Evolutionary conservation across 2,329 filamentous ascomycete species (phyloP).

Genomic region (Aspergillus japonicus): DNA sequence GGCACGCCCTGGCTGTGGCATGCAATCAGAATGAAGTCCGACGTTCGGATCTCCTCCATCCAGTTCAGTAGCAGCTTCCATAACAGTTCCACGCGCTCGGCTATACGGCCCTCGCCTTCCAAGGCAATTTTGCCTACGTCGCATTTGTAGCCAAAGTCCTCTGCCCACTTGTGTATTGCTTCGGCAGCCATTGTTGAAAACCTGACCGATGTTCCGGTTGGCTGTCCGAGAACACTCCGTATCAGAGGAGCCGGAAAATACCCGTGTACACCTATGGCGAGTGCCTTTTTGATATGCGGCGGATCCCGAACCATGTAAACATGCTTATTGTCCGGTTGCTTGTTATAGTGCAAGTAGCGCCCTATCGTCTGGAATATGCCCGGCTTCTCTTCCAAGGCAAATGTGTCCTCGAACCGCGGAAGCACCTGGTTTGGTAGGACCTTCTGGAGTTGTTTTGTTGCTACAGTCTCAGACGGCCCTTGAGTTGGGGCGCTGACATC

Average conservation of each 20-base stretch:
- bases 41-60: slow-evolving; percentile 83
- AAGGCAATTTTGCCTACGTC: slow-evolving; percentile 92
- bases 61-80: slow-evolving; percentile 95
- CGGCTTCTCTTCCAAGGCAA: slow-evolving; percentile 49
- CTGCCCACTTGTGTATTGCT: slow-evolving; percentile 79
- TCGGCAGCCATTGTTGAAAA: slow-evolving; percentile 86
- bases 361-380: slow-evolving; percentile 62
- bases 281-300: slow-evolving; percentile 75
- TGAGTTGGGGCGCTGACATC: slow-evolving; percentile 17
- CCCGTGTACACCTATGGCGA: slow-evolving; percentile 92
- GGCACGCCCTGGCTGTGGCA: slow-evolving; percentile 96
- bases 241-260: slow-evolving; percentile 86
- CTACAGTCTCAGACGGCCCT: slow-evolving; percentile 32
- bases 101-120: slow-evolving; percentile 90
- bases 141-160: slow-evolving; percentile 68
- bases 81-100: slow-evolving; percentile 82
- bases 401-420: slow-evolving; percentile 49
- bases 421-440: slow-evolving; percentile 49
- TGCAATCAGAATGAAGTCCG: slow-evolving; percentile 87
- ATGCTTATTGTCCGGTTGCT: slow-evolving; percentile 63
- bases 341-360: slow-evolving; percentile 50
- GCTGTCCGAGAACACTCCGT: slow-evolving; percentile 88
- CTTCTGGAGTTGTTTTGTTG: slow-evolving; percentile 38
- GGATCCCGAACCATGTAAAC: slow-evolving; percentile 68
- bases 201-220: slow-evolving; percentile 89